A percentile compares a stretch with the other conserved stretches of the same genome.
phyloP scores from a whole-genome alignment of 768 basidiomycete species.

The Suillus luteus region DNA sequence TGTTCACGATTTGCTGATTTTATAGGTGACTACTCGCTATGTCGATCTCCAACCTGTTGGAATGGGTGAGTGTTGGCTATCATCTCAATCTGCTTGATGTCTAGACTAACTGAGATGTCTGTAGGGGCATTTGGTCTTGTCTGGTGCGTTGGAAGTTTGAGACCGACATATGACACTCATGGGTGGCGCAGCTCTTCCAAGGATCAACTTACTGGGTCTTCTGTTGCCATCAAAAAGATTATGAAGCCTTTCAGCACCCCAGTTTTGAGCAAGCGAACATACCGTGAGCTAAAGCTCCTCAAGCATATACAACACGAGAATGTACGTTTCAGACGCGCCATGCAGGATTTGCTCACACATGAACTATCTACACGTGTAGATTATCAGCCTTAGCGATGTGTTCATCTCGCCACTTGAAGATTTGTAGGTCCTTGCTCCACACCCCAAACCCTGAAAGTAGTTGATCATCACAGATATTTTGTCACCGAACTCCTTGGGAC shows the following conservation, averaged over 20 bases:
- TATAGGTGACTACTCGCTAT: slow-evolving; percentile 95
- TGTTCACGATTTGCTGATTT: slow-evolving; percentile 21
- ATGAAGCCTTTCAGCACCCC: slow-evolving; percentile 99
- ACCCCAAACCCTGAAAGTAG: slow-evolving; percentile 8
- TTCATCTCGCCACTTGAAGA: slow-evolving; percentile 99
- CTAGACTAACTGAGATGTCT: slow-evolving; percentile 22
- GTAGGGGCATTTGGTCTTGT: slow-evolving; percentile 96
- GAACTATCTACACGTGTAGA: slow-evolving; percentile 47
- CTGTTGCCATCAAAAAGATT: slow-evolving; percentile 99
- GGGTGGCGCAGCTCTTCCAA: slow-evolving; percentile 72
- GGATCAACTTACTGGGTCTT: slow-evolving; percentile 90
- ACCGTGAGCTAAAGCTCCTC: slow-evolving; percentile 95
- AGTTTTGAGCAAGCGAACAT: slow-evolving; percentile 96
- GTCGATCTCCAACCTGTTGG: slow-evolving; percentile 98
- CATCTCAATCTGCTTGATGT: slow-evolving; percentile 11
- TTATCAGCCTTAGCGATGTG: slow-evolving; percentile 97
- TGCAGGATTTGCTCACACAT: slow-evolving; percentile 3
- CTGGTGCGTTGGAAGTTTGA: slow-evolving; percentile 57
- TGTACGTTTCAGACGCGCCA: slow-evolving; percentile 46
- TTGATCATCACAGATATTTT: slow-evolving; percentile 72
- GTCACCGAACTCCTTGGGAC: slow-evolving; percentile 98
- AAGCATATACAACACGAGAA: slow-evolving; percentile 99
- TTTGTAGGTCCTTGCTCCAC: slow-evolving; percentile 57
- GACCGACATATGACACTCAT: slow-evolving; percentile 16
- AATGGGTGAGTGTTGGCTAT: slow-evolving; percentile 72